Conservation (phyloP, 768 basidiomycete genomes). For the Termitomyces titanicus region DNA sequence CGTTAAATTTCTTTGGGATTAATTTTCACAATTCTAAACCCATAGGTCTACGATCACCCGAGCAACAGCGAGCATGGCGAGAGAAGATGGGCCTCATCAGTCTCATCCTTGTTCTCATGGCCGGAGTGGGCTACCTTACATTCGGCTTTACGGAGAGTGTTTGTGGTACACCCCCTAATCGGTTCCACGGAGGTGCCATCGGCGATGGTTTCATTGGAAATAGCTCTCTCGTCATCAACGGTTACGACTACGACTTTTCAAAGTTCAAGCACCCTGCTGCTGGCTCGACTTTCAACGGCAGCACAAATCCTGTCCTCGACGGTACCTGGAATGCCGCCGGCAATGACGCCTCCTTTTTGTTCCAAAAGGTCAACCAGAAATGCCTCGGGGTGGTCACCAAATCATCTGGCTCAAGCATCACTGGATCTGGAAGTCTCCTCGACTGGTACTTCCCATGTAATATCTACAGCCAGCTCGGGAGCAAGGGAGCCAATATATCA, state of each 20-base stretch:
- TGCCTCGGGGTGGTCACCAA: constrained; percentile 78
- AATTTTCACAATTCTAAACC: neutral
- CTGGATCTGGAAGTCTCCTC: constrained; percentile 52
- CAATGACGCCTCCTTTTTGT: constrained; percentile 91
- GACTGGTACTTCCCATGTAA: constrained; percentile 99
- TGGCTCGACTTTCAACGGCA: constrained; percentile 66
- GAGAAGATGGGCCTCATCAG: constrained; percentile 94
- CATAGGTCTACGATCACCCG: constrained; percentile 82
- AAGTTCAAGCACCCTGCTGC: constrained; percentile 81
- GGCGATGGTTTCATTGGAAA: constrained; percentile 67
- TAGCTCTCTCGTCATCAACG: constrained; percentile 89
- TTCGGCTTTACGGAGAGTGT: constrained; percentile 97
- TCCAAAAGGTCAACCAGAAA: constrained; percentile 86
- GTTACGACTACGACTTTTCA: constrained; percentile 89
- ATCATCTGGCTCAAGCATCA: constrained; percentile 67
- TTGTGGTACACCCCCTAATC: constrained; percentile 82
- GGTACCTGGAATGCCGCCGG: constrained; percentile 76
- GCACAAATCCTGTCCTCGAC: constrained; percentile 78
- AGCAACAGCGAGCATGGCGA: constrained; percentile 95
- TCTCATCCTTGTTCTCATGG: constrained; percentile 83
- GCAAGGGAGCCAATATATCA: constrained; percentile 58
- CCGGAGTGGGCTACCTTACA: constrained; percentile 93
- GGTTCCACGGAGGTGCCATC: constrained; percentile 77
- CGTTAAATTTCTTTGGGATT: neutral
- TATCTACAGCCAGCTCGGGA: constrained; percentile 71